Percentiles rank a stretch among this genome's conserved stretches.
These are phyloP conservation scores for Candida anglica DNA, from an alignment of 805 yeast genomes.

Conservation along the genomic window DNA sequence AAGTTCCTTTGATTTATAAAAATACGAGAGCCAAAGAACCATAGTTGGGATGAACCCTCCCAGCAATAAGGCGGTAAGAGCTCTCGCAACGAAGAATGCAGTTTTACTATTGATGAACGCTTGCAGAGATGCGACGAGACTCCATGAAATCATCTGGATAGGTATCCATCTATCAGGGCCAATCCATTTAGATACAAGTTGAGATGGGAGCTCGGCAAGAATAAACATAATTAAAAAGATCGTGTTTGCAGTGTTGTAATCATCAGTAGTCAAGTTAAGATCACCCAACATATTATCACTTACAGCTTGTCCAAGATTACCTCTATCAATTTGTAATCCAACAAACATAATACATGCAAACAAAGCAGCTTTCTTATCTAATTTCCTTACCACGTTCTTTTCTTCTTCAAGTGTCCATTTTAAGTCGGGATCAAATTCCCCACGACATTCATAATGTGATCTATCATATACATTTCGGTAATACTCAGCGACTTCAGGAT, in stretches of 20 bases:
- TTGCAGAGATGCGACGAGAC: conserved; percentile 22
- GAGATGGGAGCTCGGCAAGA: conserved; percentile 52
- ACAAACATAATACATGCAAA: conserved; percentile 18
- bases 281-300: conserved; percentile 24
- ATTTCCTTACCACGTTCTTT: conserved; percentile 12
- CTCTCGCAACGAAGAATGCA: conserved; percentile 25
- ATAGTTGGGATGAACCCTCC: conserved; percentile 33
- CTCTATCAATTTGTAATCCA: conserved; percentile 20
- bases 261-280: conserved; percentile 29
- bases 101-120: conserved; percentile 17
- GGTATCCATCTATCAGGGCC: conserved; percentile 67
- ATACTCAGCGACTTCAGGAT: conserved; percentile 26
- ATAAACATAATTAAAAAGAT: conserved; percentile 39
- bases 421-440: conserved; percentile 30
- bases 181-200: conserved; percentile 53
- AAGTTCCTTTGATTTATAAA: conserved; percentile 28
- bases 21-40: conserved; percentile 31
- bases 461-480: conserved; percentile 27
- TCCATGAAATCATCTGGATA: conserved; percentile 21
- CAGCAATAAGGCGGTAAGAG: conserved; percentile 26
- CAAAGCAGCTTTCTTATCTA: conserved; percentile 18
- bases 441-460: conserved; percentile 28
- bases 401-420: conserved; percentile 33
- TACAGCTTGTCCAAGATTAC: conserved; percentile 18
- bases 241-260: conserved; percentile 39